Evolutionary conservation across 768 basidiomycete species (phyloP).

Genomic region (Pisolithus orientalis): DNA sequence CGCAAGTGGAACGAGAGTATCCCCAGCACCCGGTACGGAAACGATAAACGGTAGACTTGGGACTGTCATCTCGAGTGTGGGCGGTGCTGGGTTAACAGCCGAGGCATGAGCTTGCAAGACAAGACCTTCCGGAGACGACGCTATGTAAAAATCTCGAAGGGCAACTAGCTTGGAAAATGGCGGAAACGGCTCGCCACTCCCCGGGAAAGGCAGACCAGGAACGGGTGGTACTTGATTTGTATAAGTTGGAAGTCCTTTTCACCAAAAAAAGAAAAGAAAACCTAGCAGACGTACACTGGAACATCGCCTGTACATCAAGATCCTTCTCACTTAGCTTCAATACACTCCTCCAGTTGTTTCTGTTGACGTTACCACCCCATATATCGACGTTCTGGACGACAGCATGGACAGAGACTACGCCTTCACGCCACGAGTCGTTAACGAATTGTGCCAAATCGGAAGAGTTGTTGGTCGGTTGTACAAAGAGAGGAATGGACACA

Average conservation of each 20-base stretch:
- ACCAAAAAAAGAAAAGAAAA: not conserved
- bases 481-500: conserved; percentile 43
- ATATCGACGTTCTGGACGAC: conserved; percentile 39
- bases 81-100: conserved; percentile 50
- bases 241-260: not conserved
- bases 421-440: conserved; percentile 52
- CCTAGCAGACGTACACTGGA: conserved; percentile 43
- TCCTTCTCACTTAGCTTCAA: conserved; percentile 37
- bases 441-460: conserved; percentile 45
- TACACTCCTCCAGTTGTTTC: conserved; percentile 41
- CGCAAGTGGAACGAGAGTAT: conserved; percentile 40
- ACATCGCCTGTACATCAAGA: conserved; percentile 38
- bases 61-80: conserved; percentile 40
- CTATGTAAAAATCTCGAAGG: conserved; percentile 49
- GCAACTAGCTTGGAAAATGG: conserved; percentile 53
- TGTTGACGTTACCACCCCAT: conserved; percentile 42
- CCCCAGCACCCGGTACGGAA: conserved; percentile 35
- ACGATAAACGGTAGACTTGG: conserved; percentile 61
- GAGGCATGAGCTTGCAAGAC: conserved; percentile 49
- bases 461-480: conserved; percentile 49
- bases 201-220: conserved; percentile 61
- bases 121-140: conserved; percentile 31
- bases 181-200: conserved; percentile 45
- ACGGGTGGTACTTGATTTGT: conserved; percentile 48
- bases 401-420: conserved; percentile 39